phyloP scores from a whole-genome alignment of 805 yeast genomes.

The Suhomyces kilbournensis region DNA sequence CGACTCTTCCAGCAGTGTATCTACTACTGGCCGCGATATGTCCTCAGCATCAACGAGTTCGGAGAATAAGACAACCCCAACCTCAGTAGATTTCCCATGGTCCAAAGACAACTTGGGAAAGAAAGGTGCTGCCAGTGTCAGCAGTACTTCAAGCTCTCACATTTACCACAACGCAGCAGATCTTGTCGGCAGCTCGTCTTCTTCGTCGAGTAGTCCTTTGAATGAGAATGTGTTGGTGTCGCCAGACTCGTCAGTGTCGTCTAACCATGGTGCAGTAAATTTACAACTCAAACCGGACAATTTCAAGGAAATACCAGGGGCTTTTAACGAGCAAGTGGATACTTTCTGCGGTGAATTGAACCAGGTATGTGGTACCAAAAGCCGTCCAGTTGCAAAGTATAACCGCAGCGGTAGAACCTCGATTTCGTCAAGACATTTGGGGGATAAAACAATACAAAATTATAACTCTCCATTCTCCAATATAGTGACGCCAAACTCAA shows the following conservation, averaged over 20 bases:
- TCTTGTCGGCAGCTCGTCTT: constrained; percentile 27
- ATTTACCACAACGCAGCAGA: constrained; percentile 26
- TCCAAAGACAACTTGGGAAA: constrained; percentile 18
- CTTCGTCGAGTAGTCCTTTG: constrained; percentile 35
- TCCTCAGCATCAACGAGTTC: not conserved
- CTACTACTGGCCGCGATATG: not conserved
- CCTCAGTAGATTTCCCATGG: constrained; percentile 59
- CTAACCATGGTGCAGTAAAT: constrained; percentile 4
- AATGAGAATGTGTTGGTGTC: constrained; percentile 36
- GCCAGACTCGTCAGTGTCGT: constrained; percentile 26
- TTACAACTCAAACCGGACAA: constrained; percentile 1
- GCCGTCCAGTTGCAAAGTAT: constrained; percentile 60
- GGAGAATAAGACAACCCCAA: constrained; percentile 10
- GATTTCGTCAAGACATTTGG: not conserved
- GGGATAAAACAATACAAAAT: constrained; percentile 6
- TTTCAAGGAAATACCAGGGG: constrained; percentile 13
- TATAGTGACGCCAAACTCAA: constrained; percentile 17
- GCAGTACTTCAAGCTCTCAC: not conserved
- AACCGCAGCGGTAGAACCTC: constrained; percentile 13
- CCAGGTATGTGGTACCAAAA: constrained; percentile 79
- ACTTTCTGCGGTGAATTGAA: constrained; percentile 74
- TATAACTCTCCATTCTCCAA: constrained; percentile 20
- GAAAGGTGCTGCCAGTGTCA: not conserved
- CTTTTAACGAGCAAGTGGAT: constrained; percentile 65
- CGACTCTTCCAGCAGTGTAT: constrained; percentile 2